phyloP scores from a whole-genome alignment of 2,329 filamentous ascomycete species.

The Elsinoe necatrix region DNA sequence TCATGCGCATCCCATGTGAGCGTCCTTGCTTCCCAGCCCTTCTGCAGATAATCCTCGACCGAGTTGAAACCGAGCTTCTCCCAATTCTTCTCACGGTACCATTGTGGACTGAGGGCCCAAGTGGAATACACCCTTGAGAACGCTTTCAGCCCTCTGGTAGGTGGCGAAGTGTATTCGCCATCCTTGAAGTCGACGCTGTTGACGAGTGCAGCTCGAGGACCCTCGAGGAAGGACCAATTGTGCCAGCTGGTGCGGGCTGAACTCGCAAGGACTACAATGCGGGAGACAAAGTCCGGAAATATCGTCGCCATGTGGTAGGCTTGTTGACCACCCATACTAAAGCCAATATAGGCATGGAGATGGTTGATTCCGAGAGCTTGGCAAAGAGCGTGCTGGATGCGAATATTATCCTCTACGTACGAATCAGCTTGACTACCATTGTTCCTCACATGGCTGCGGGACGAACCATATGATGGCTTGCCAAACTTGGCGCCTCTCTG shows the following conservation, averaged over 20 bases:
- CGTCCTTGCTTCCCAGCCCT: slow-evolving; percentile 23
- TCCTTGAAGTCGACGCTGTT: slow-evolving; percentile 36
- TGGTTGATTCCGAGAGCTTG: slow-evolving; percentile 36
- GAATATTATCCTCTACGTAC: slow-evolving; percentile 42
- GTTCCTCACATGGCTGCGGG: slow-evolving; percentile 21
- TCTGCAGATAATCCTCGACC: slow-evolving; percentile 28
- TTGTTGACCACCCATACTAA: slow-evolving; percentile 50
- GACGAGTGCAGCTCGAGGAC: slow-evolving; percentile 42
- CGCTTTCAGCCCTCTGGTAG: slow-evolving; percentile 29
- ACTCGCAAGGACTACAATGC: slow-evolving; percentile 43
- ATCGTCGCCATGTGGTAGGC: slow-evolving; percentile 46
- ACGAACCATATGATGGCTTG: slow-evolving; percentile 44
- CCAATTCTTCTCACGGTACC: slow-evolving; percentile 35
- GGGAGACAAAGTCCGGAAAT: slow-evolving; percentile 41
- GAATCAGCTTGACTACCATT: slow-evolving; percentile 20
- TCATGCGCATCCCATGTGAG: slow-evolving; percentile 31
- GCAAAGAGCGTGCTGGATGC: slow-evolving; percentile 40
- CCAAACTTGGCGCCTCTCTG: slow-evolving; percentile 24
- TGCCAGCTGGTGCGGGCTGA: slow-evolving; percentile 44
- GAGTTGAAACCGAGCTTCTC: slow-evolving; percentile 27
- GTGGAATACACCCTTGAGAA: slow-evolving; percentile 34
- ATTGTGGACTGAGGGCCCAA: slow-evolving; percentile 34
- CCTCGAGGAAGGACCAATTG: slow-evolving; percentile 49
- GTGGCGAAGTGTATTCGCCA: slow-evolving; percentile 24
- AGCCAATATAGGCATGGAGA: slow-evolving; percentile 44